Evolutionary conservation across 345 rosid species (phyloP), one percentile per base, ranked within the genome.

Genomic region (Lepidium sativum): DNA sequence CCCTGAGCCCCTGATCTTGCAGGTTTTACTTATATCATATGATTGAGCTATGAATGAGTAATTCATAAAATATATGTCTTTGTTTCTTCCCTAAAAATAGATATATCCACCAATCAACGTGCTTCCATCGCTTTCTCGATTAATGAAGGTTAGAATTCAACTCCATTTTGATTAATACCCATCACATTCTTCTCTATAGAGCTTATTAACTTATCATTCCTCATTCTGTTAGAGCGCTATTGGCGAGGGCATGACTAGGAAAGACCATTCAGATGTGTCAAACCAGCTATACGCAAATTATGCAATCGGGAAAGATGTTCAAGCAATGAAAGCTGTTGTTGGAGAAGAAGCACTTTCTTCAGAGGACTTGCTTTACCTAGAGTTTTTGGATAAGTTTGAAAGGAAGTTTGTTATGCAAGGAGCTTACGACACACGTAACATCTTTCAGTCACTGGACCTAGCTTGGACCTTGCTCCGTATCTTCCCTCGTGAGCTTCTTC

Each of bases 301-400:
- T 81, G 99, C 97, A 13, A 94, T 90, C 63, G 99, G 99, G 35
- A 94, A 94, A 76, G 97, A 90, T 74, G 97, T 94, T 27, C 97
- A 94, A 73, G 99, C 99, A 9, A 94, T 94, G 99, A 94, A 94
- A 78, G 97, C 96, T 71, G 99, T 94, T 63, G 99, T 94, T 27
- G 99, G 99, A 88, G 99, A 90, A 70, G 97, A 94, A 88, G 99
- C 99, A 20, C 97, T 94, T 69, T 94, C 99, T 52, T 90, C 97
- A 10, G 99, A 90, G 80, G 99, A 94, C 65, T 79, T 94, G 96
- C 84, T 94, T 6, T 94, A 94, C 65, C 67, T 94, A 74, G 99
- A 94, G 81, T 94, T 92, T 72, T 58, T 94, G 73, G 99, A 94
- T 49, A 94, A 94, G 74, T 94, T 94, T 35, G 99, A 90, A 84